Base-by-base conservation (phyloP, 2,329 filamentous ascomycete genomes). In the Cladosporium cucumerinum region DNA sequence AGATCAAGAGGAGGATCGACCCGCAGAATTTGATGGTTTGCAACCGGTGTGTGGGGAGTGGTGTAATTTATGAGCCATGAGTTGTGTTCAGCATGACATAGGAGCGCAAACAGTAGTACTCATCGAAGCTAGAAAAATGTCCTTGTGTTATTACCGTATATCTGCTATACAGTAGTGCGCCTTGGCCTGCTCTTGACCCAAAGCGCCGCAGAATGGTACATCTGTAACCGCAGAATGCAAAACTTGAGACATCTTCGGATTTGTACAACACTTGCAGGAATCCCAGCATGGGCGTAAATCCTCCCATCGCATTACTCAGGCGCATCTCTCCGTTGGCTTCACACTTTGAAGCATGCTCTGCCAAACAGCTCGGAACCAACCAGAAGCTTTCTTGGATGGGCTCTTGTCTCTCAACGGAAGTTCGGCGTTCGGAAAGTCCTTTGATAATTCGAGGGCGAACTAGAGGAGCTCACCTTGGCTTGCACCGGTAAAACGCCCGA, bases 1-100 rank as follows among this genome's bases (percentile, higher is more conserved):
- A n/a, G 12, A 30, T 59, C 6, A 59, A 59, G 57, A 48, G 32
- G 11, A 58, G 55, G 34, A 28, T 58, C 26, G 55, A 58, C 21
- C 55, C 55, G 21, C 18, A 12, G 36, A 34, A 34, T 4, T 30
- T 58, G 55, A 46, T 58, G 55, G 32, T 46, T 36, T 58, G 55
- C 21, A 58, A 39, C 7, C 34, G 34, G 4, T 39, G 34, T 7
- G 34, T 39, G 1, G 34, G 34, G 34, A 39, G 16, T 39, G 34
- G 7, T 39, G 14, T 39, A 5, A 8, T 39, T 39, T 18, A 39
- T 39, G 34, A 36, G 14, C 34, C 34, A 1, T 36, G 12, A 36
- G 34, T 16, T 14, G 4, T 14, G 34, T 36, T 16, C 1, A 16
- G 12, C 2, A 6, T n/a, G 36, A 39, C 16, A 39, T 39, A 16